phyloP scores from a whole-genome alignment of 305 asterid genomes.

The Galium porrigens region DNA sequence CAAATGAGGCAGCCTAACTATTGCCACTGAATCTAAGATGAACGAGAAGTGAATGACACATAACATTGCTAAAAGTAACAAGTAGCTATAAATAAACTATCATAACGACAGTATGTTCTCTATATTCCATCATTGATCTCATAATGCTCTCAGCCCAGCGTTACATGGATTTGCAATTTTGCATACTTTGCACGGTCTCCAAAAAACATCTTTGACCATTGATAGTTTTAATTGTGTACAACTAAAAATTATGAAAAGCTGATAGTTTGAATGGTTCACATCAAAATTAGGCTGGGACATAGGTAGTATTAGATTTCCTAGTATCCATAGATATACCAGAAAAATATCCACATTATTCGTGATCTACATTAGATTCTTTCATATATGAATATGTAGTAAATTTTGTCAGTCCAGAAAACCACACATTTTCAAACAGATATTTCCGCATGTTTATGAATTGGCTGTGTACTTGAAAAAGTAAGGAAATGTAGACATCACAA shows the following conservation, averaged over 20 bases:
- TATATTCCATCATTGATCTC: not conserved
- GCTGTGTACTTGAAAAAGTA: not conserved
- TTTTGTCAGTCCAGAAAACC: not conserved
- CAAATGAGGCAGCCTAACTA: not conserved
- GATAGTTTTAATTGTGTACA: too few relatives aligned
- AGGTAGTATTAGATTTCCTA: not conserved
- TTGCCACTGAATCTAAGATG: conserved; percentile 1
- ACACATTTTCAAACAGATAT: not conserved
- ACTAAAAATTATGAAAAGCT: not conserved
- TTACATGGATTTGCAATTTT: not conserved
- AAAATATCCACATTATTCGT: not conserved
- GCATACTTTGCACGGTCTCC: too few relatives aligned
- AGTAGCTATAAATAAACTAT: not conserved
- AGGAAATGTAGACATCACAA: conserved; percentile 2
- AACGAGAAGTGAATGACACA: not conserved
- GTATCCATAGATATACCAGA: not conserved
- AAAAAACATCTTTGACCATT: too few relatives aligned
- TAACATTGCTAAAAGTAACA: too few relatives aligned
- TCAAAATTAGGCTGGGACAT: not conserved
- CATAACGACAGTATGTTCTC: not conserved
- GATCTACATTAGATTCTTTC: not conserved
- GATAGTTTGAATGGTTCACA: not conserved
- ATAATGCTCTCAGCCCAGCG: not conserved
- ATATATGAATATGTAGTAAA: not conserved
- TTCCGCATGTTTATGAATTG: not conserved